Evolutionary conservation across 352 stramenopile species (phyloP).

Genomic region (Globisporangium ultimum): DNA sequence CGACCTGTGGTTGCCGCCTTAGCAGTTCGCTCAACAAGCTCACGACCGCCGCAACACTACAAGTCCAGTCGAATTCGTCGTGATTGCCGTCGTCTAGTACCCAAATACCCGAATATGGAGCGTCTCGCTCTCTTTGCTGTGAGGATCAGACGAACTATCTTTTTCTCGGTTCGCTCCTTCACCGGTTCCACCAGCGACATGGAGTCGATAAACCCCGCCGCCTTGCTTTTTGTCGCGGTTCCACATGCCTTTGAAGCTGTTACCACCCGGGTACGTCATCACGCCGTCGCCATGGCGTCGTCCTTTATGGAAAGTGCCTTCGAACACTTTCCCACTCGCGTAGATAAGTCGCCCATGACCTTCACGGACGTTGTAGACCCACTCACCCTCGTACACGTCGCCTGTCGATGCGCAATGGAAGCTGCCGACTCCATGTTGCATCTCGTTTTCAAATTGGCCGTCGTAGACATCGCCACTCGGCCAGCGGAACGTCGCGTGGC

Average conservation of each 20-base stretch:
- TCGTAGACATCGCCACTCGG: constrained; percentile 83
- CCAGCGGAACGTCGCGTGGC: constrained; percentile 78
- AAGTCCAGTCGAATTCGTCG: too few species aligned
- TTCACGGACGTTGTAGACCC: constrained; percentile 77
- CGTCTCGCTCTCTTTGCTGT: constrained; percentile 8
- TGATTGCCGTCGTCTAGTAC: constrained; percentile 19
- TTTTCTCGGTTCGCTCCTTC: not conserved
- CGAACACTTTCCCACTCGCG: constrained; percentile 78
- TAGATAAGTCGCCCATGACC: constrained; percentile 75
- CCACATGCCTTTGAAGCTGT: constrained; percentile 85
- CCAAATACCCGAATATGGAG: constrained; percentile 41
- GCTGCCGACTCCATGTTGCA: constrained; percentile 75
- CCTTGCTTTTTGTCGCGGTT: constrained; percentile 84
- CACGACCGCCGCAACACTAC: too few species aligned
- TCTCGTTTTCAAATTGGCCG: constrained; percentile 74
- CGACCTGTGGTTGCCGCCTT: too few species aligned
- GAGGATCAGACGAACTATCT: not conserved
- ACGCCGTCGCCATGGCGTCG: constrained; percentile 68
- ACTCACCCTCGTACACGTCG: constrained; percentile 77
- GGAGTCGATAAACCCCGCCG: constrained; percentile 64
- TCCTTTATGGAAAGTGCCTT: constrained; percentile 81
- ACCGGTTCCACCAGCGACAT: constrained; percentile 16
- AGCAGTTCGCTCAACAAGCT: too few species aligned
- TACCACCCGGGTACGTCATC: constrained; percentile 81
- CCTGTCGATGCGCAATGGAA: constrained; percentile 49